These are phyloP conservation scores for Tulasnella sp. DNA, from an alignment of 768 basidiomycete genomes.

Conservation along the genomic window DNA sequence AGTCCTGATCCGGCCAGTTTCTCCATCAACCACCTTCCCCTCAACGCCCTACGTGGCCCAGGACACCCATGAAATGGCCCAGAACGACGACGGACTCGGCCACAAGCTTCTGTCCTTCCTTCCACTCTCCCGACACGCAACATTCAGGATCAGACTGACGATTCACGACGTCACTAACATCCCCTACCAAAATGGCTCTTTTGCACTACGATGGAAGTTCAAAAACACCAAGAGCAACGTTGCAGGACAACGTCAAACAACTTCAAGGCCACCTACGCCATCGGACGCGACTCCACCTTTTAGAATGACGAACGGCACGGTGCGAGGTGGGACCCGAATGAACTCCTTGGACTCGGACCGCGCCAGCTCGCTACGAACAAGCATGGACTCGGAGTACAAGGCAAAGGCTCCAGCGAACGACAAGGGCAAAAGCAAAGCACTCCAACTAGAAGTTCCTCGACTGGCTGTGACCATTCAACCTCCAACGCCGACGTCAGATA, in stretches of 20 bases:
- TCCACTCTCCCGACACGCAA: constrained; percentile 46
- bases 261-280: neutral
- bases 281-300: constrained; percentile 19
- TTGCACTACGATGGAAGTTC: constrained; percentile 61
- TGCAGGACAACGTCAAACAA: constrained; percentile 20
- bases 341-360: constrained; percentile 21
- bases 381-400: neutral
- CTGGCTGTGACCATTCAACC: constrained; percentile 9
- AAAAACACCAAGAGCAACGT: constrained; percentile 33
- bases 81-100: constrained; percentile 7
- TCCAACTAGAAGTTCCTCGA: constrained; percentile 19
- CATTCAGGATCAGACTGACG: constrained; percentile 48
- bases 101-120: constrained; percentile 18
- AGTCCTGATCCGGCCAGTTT: neutral
- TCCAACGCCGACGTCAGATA: neutral
- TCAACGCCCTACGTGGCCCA: neutral
- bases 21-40: neutral
- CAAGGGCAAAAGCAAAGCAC: constrained; percentile 13
- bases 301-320: neutral
- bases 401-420: constrained; percentile 10
- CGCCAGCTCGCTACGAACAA: neutral
- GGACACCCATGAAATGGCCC: constrained; percentile 4
- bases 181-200: constrained; percentile 59
- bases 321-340: constrained; percentile 9
- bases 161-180: constrained; percentile 62